These are phyloP conservation scores for Athelia psychrophila DNA, from an alignment of 1,284 basidiomycete genomes.

Conservation along the genomic window DNA sequence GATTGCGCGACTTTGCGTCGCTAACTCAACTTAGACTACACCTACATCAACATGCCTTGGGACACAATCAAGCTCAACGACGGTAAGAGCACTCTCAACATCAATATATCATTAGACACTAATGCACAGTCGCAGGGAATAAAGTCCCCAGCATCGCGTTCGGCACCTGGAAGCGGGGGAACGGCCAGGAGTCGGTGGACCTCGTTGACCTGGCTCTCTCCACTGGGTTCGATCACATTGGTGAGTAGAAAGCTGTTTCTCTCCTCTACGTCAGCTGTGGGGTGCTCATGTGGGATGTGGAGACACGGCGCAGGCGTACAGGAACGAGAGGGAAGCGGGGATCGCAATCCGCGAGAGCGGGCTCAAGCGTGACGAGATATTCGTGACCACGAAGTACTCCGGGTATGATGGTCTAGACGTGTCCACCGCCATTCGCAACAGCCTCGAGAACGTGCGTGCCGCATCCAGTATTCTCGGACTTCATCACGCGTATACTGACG, in stretches of 20 bases:
- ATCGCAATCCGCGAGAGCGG: constrained; percentile 46
- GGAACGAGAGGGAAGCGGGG: constrained; percentile 49
- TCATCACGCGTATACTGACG: constrained; percentile 3
- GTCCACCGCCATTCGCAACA: constrained; percentile 50
- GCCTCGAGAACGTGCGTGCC: constrained; percentile 52
- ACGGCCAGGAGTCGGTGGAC: constrained; percentile 42
- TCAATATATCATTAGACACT: constrained; percentile 25
- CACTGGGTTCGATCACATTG: constrained; percentile 51
- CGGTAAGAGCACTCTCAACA: constrained; percentile 28
- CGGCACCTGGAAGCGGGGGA: constrained; percentile 52
- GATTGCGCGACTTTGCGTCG: no score
- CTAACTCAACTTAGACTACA: no score
- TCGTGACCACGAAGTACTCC: constrained; percentile 60
- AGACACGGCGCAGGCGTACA: constrained; percentile 50
- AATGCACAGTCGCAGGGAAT: constrained; percentile 26
- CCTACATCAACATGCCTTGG: background rate
- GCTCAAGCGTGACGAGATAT: constrained; percentile 39
- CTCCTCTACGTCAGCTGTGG: constrained; percentile 1
- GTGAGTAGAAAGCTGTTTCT: constrained; percentile 22
- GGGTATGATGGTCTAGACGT: constrained; percentile 51
- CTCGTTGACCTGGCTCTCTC: constrained; percentile 53
- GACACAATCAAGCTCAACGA: background rate
- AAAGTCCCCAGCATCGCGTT: constrained; percentile 48
- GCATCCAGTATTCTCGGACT: background rate
- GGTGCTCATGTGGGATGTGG: background rate